Conservation (phyloP, 148 eudicot genomes). For the Chenopodium quinoa region DNA sequence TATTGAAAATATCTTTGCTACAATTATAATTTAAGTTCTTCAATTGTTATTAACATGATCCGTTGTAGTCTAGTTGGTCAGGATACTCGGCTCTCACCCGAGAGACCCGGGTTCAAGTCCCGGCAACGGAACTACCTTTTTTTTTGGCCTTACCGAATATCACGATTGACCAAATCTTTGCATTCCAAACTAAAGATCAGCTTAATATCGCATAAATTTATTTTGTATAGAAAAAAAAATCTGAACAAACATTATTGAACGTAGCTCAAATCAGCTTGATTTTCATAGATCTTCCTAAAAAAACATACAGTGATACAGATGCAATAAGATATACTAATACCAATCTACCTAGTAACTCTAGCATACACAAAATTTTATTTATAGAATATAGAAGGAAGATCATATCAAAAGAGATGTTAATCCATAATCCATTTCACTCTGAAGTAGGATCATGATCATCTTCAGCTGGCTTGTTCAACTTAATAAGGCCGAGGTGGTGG, state of each 20-base stretch:
- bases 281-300: neutral
- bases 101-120: constrained; percentile 98
- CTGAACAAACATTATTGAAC: neutral
- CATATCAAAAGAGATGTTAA: neutral
- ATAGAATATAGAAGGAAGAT: neutral
- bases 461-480: neutral
- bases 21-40: too few relatives aligned
- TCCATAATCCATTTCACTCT: neutral
- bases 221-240: neutral
- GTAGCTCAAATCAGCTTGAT: neutral
- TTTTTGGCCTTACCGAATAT: neutral
- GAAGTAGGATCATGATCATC: neutral
- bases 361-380: constrained; percentile 6
- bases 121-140: constrained; percentile 65
- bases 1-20: too few relatives aligned
- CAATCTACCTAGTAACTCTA: neutral
- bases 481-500: constrained; percentile 24
- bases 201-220: neutral
- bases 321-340: neutral
- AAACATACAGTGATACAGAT: neutral
- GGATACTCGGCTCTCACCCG: constrained; percentile 99
- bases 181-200: neutral
- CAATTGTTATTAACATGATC: constrained; percentile 13
- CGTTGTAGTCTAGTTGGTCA: constrained; percentile 97
- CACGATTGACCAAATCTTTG: too few relatives aligned